Evolutionary conservation across 1,284 basidiomycete species (phyloP), one percentile per base, ranked within the genome.

Genomic region (Moesziomyces sp.): DNA sequence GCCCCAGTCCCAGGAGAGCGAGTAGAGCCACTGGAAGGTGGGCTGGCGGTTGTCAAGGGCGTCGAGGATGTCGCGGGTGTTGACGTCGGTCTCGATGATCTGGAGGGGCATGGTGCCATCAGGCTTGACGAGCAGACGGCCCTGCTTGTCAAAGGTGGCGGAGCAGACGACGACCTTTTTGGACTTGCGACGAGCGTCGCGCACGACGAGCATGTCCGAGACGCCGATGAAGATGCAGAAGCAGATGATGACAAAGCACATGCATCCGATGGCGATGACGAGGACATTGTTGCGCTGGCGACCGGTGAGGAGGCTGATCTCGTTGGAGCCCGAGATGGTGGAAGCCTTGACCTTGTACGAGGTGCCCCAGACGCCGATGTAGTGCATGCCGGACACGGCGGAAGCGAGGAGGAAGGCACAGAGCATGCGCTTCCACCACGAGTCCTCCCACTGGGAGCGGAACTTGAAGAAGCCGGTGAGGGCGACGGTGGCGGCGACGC

Each of bases 21-120:
- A 83, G 81, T 86, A 87, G 28, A 87, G 84, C 86, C 87, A 87
- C 78, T 87, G 87, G 84, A 87, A 87, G 19, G 85, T 86, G 13
- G 85, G 80, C 61, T 85, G 84, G 23, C 86, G 83, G 24, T 85
- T 85, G 77, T 87, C 86, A 14, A 87, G 83, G 50, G 86, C 86
- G 38, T 84, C 80, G 8, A 87, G 79, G 30, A 87, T 84, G 58
- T 85, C 84, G 69, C 85, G 61, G 9, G 57, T 67, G 67, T 73
- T 81, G 54, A 86, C 84, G 42, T 86, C 85, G 9, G 86, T 86
- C 78, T 87, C 85, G 72, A 87, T 86, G 55, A 86, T 84, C 74
- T 86, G 85, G 82, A 87, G 85, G 11, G 87, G 87, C 50, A 87
- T 82, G 30, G 85, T 86, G 47, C 87, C 87, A 73, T 87, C 86